Percentiles rank a stretch among this genome's conserved stretches.
Conservation (phyloP, 495 filamentous ascomycete species). For the Aspergillus carlsbadensis region DNA sequence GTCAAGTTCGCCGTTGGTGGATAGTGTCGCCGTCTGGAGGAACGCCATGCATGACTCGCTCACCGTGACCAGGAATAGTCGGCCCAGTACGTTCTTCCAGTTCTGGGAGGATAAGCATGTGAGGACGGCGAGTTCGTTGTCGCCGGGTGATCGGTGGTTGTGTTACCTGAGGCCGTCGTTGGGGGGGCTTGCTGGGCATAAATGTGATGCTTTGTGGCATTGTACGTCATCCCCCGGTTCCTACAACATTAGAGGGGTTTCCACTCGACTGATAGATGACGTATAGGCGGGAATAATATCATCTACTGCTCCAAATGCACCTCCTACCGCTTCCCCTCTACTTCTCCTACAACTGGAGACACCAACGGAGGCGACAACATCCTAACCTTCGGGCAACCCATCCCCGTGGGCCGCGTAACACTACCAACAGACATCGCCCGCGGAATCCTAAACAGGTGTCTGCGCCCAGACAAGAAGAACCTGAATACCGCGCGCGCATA, state of each 20-base stretch:
- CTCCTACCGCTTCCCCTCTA: neutral
- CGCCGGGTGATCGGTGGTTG: neutral
- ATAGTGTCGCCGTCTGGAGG: neutral
- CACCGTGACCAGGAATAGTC: neutral
- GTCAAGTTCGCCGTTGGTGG: neutral
- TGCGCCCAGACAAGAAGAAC: neutral
- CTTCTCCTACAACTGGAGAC: too few species aligned
- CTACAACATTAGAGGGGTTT: neutral
- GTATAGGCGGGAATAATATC: conserved; percentile 6
- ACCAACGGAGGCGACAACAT: neutral
- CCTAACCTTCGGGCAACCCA: neutral
- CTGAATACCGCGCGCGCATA: neutral
- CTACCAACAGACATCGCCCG: neutral
- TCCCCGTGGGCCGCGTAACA: neutral
- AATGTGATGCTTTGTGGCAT: neutral
- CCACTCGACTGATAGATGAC: neutral
- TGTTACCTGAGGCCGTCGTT: neutral
- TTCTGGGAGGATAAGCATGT: neutral
- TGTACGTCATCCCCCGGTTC: neutral
- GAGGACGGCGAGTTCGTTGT: neutral
- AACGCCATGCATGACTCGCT: neutral
- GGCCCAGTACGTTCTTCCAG: neutral
- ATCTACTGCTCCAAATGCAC: conserved; percentile 6
- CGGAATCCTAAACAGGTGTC: neutral
- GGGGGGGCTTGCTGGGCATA: neutral